Evolutionary conservation across 495 filamentous ascomycete genomes (phyloP), one percentile per base, ranked within the genome.

Genomic region (Aspergillus egyptiacus): DNA sequence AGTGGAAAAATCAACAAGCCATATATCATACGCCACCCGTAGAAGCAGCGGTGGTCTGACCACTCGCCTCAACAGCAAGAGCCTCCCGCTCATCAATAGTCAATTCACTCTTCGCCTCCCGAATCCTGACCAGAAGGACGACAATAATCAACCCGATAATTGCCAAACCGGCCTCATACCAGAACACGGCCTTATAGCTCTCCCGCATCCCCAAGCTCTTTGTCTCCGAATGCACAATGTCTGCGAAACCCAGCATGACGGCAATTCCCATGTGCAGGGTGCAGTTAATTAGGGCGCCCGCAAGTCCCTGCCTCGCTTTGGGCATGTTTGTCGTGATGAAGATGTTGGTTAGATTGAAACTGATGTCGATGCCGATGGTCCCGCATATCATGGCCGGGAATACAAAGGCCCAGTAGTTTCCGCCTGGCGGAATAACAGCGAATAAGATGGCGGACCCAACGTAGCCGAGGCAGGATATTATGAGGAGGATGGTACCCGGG

Each of bases 301-400:
- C 87, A 0, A 90, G 71, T 1, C 86, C 87, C 61, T 95, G 89
- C 32, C 79, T 74, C 7, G 75, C 70, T 31, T 76, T 73, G 0
- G 87, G 84, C 55, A 93, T 70, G 5, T 76, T 78, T 1, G 85
- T 87, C 0, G 86, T 90, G 60, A 91, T 85, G 61, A 93, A 94
- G 37, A 95, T 81, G 58, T 89, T 93, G 30, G 85, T 78, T 6
- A 95, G 73, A 56, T 87, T 89, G 72, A 84, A 95, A 20, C 81
- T 86, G 50, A 93, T 82, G 57, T 95, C 89, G 37, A 94, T 84
- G 5, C 85, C 89, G 28, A 91, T 70, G 0, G 89, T 95, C 2
- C 80, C 83, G 53, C 82, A 83, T 19, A 91, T 65, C 89, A 94
- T 95, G 19, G 86, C 70, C 0, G 89, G 87, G 58, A 94, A 88